Evolutionary conservation across 2,329 filamentous ascomycete species (phyloP).

Genomic region (Penicillium sp.): DNA sequence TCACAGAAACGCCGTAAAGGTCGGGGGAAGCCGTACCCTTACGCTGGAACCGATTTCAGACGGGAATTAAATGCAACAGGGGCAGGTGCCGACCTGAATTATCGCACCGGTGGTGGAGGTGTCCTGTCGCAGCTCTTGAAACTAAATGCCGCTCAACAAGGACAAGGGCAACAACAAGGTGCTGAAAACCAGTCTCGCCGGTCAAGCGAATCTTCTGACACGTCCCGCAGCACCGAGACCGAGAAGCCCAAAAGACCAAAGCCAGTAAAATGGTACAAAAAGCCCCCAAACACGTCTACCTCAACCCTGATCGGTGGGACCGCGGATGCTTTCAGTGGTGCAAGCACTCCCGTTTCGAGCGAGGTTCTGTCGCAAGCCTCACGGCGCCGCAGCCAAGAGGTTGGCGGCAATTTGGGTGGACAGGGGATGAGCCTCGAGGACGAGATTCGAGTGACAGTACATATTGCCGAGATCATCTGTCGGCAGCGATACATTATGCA

Average conservation of each 20-base stretch:
- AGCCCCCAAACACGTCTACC: conserved; percentile 24
- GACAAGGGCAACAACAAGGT: conserved; percentile 5
- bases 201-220: conserved; percentile 9
- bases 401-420: neutral
- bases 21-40: conserved; percentile 15
- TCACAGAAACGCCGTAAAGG: conserved; percentile 20
- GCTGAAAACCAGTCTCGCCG: conserved; percentile 7
- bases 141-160: conserved; percentile 21
- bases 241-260: conserved; percentile 20
- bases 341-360: conserved; percentile 30
- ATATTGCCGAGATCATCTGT: conserved; percentile 65
- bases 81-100: conserved; percentile 18
- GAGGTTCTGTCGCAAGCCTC: conserved; percentile 29
- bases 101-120: conserved; percentile 30
- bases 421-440: conserved; percentile 35
- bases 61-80: conserved; percentile 9
- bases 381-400: conserved; percentile 23
- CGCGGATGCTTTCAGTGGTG: conserved; percentile 24
- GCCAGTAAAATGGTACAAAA: conserved; percentile 36
- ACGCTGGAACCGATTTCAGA: conserved; percentile 11
- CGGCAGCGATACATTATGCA: conserved; percentile 80
- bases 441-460: conserved; percentile 56
- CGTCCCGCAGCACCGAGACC: conserved; percentile 9
- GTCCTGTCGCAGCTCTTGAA: conserved; percentile 34
- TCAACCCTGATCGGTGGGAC: conserved; percentile 23